A percentile compares a stretch with the other conserved stretches of the same genome.
Evolutionary conservation across 139 green algal species (phyloP).

Genomic region (Picochlorum costavermella): DNA sequence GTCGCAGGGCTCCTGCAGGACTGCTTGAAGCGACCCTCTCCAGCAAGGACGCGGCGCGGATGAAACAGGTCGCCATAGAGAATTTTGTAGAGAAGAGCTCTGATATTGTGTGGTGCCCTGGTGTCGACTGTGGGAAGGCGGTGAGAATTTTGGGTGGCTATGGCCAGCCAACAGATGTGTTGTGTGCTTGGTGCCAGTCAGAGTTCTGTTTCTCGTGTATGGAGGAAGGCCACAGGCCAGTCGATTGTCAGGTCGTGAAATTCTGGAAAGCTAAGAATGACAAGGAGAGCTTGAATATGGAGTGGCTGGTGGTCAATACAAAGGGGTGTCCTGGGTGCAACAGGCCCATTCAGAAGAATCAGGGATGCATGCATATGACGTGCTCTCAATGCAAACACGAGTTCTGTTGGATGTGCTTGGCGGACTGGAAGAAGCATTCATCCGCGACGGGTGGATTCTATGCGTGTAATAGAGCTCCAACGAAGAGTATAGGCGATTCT

Average conservation of each 20-base stretch:
- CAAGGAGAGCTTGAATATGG: constrained; percentile 71
- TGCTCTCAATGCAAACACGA: constrained; percentile 59
- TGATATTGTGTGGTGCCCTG: constrained; percentile 73
- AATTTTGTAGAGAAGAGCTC: constrained; percentile 86
- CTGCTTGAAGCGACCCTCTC: too few relatives aligned
- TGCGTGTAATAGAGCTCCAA: constrained; percentile 11
- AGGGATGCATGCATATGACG: constrained; percentile 85
- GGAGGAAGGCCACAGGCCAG: constrained; percentile 70
- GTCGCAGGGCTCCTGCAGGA: constrained; percentile 18
- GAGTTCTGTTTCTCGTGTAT: constrained; percentile 70
- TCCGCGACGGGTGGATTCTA: constrained; percentile 96
- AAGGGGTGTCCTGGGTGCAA: constrained; percentile 74
- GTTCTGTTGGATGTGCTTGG: constrained; percentile 65
- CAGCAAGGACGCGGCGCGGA: too few relatives aligned
- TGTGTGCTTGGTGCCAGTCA: constrained; percentile 51
- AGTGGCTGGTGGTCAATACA: constrained; percentile 74
- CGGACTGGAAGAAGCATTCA: constrained; percentile 83
- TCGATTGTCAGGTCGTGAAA: constrained; percentile 51
- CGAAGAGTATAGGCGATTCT: constrained; percentile 69
- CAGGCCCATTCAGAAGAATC: constrained; percentile 81
- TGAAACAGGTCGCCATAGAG: too few relatives aligned
- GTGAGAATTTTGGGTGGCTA: constrained; percentile 47
- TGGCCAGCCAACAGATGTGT: constrained; percentile 43
- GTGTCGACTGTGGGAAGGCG: constrained; percentile 54
- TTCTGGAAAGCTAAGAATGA: constrained; percentile 71